phyloP scores from a whole-genome alignment of 352 stramenopile genomes.

The Phytophthora macrochlamydospora region DNA sequence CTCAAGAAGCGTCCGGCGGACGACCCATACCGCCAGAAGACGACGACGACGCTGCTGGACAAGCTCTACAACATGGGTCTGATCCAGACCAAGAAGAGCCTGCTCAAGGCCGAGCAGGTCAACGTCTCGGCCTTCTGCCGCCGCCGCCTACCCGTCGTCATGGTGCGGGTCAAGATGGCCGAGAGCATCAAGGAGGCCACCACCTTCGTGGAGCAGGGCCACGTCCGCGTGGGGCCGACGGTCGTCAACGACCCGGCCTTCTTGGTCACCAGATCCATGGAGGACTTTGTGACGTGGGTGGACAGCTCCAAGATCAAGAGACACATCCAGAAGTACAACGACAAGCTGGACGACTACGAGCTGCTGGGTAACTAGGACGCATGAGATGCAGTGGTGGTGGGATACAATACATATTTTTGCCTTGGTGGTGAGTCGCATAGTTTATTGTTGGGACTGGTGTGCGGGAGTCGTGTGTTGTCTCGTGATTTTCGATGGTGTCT shows the following conservation, averaged over 20 bases:
- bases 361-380: slow-evolving; percentile 93
- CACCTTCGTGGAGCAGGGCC: slow-evolving; percentile 98
- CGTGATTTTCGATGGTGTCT: slow-evolving; percentile 2
- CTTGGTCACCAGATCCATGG: slow-evolving; percentile 97
- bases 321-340: slow-evolving; percentile 99
- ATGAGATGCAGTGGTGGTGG: not conserved
- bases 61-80: slow-evolving; percentile 99
- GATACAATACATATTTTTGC: slow-evolving; percentile 19
- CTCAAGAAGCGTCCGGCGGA: slow-evolving; percentile 95
- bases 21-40: slow-evolving; percentile 97
- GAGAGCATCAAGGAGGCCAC: slow-evolving; percentile 98
- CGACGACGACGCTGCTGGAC: slow-evolving; percentile 95
- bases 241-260: slow-evolving; percentile 97
- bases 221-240: slow-evolving; percentile 93
- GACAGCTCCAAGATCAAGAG: slow-evolving; percentile 98
- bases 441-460: slow-evolving; percentile 3
- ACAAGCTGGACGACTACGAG: slow-evolving; percentile 99
- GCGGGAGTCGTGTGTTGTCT: slow-evolving; percentile 1
- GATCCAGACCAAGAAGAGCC: slow-evolving; percentile 96
- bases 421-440: slow-evolving; percentile 9
- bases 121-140: slow-evolving; percentile 96
- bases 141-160: slow-evolving; percentile 97
- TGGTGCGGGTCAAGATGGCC: slow-evolving; percentile 99
- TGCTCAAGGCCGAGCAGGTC: slow-evolving; percentile 97
- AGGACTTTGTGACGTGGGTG: slow-evolving; percentile 99